phyloP scores from a whole-genome alignment of 495 filamentous ascomycete species.

The Hypomontagnella monticulosa region DNA sequence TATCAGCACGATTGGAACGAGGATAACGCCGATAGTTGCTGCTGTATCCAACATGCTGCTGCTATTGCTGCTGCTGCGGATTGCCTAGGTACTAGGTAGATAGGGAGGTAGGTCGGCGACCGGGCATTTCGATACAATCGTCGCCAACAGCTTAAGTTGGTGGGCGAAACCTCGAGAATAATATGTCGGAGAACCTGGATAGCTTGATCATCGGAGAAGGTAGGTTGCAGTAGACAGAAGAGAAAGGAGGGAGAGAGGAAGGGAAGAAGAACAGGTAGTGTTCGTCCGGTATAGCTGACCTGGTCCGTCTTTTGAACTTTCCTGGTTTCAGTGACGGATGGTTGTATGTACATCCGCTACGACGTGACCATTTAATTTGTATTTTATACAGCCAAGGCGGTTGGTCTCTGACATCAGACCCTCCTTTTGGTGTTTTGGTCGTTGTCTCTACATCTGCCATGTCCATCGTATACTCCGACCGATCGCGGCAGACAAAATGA shows the following conservation, averaged over 20 bases:
- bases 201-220: background rate
- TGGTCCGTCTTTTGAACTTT: constrained; percentile 16
- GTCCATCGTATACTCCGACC: constrained; percentile 7
- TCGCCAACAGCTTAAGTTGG: background rate
- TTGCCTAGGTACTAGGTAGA: background rate
- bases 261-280: background rate
- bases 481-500: constrained; percentile 25
- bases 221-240: background rate
- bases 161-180: constrained; percentile 6
- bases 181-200: background rate
- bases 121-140: constrained; percentile 3
- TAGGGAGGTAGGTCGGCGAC: constrained; percentile 9
- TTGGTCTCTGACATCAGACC: constrained; percentile 9
- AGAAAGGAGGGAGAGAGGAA: background rate
- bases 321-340: constrained; percentile 21
- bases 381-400: constrained; percentile 30
- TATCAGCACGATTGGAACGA: constrained; percentile 31
- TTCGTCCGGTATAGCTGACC: constrained; percentile 9
- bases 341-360: constrained; percentile 21
- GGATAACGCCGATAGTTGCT: constrained; percentile 28
- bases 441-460: constrained; percentile 16
- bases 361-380: constrained; percentile 37
- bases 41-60: constrained; percentile 34
- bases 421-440: constrained; percentile 4
- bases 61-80: too few species aligned